Evolutionary conservation across 2,329 filamentous ascomycete genomes (phyloP).

Genomic region (Daldinia sp.): DNA sequence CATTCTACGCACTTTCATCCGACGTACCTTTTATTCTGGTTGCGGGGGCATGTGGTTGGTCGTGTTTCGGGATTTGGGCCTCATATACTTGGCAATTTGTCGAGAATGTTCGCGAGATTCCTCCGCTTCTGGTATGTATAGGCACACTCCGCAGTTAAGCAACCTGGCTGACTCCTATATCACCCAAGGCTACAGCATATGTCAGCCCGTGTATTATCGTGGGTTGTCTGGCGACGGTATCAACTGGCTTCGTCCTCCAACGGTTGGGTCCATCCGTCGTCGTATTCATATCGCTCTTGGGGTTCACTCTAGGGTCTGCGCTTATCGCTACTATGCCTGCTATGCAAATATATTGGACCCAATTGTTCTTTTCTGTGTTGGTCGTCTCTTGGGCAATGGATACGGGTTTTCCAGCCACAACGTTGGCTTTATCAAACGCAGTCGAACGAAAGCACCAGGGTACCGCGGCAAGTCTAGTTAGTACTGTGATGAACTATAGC

Average conservation of each 20-base stretch:
- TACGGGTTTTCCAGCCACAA: slow-evolving; percentile 71
- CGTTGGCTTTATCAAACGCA: slow-evolving; percentile 65
- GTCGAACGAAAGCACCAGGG: slow-evolving; percentile 52
- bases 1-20: slow-evolving; percentile 54
- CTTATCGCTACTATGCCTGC: slow-evolving; percentile 59
- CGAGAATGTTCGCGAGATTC: slow-evolving; percentile 41
- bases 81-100: slow-evolving; percentile 55
- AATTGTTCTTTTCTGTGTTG: slow-evolving; percentile 66
- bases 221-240: slow-evolving; percentile 43
- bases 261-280: slow-evolving; percentile 46
- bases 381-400: slow-evolving; percentile 72
- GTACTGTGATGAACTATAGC: slow-evolving; percentile 72
- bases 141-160: neutral
- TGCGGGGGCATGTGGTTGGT: slow-evolving; percentile 54
- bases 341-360: slow-evolving; percentile 69
- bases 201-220: slow-evolving; percentile 37
- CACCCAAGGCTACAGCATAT: slow-evolving; percentile 44
- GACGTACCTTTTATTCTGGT: slow-evolving; percentile 57
- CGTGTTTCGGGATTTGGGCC: slow-evolving; percentile 52
- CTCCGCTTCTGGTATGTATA: slow-evolving; percentile 45
- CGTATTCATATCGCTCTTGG: slow-evolving; percentile 54
- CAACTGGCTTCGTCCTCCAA: slow-evolving; percentile 43
- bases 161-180: slow-evolving; percentile 22
- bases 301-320: slow-evolving; percentile 54
- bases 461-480: slow-evolving; percentile 37